Conservation (phyloP, 495 filamentous ascomycete genomes). For the Penicillium pancosmium region DNA sequence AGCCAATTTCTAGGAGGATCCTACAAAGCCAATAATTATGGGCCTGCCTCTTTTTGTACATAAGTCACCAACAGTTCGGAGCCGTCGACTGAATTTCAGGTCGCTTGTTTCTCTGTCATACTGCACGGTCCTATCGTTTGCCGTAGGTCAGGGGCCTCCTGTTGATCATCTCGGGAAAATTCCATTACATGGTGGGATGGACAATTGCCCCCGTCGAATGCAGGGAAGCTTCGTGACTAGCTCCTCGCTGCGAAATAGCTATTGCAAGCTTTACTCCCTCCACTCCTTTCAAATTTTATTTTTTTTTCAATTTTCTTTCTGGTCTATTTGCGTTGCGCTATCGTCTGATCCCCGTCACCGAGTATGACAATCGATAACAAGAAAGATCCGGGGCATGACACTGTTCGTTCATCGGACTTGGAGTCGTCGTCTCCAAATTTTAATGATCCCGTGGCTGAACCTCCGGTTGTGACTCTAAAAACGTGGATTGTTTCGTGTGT, state of each 20-base stretch:
- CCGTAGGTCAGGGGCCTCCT: not conserved
- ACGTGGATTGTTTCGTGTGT: conserved; percentile 31
- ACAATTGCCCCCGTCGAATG: not conserved
- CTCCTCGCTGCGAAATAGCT: not conserved
- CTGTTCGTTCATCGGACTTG: conserved; percentile 8
- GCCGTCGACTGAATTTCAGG: not conserved
- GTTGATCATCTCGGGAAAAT: not conserved
- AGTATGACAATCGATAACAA: conserved; percentile 17
- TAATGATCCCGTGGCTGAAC: conserved; percentile 11
- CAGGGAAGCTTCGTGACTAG: conserved; percentile 3
- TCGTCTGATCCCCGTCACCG: too few species aligned
- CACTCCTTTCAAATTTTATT: not conserved
- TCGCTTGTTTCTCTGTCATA: not conserved
- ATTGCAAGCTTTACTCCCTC: not conserved
- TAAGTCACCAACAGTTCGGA: not conserved
- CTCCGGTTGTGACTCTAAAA: conserved; percentile 25
- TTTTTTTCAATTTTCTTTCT: not conserved
- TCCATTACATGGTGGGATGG: not conserved
- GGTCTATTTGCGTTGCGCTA: not conserved
- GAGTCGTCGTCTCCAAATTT: not conserved
- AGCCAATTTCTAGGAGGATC: not conserved
- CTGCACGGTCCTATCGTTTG: not conserved
- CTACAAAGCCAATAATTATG: not conserved
- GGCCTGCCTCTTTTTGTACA: not conserved
- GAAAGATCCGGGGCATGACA: conserved; percentile 11